Percentiles rank a stretch among this genome's conserved stretches.
These are phyloP conservation scores for Pezicula carpinea DNA, from an alignment of 2,329 filamentous ascomycete genomes.

Conservation along the genomic window DNA sequence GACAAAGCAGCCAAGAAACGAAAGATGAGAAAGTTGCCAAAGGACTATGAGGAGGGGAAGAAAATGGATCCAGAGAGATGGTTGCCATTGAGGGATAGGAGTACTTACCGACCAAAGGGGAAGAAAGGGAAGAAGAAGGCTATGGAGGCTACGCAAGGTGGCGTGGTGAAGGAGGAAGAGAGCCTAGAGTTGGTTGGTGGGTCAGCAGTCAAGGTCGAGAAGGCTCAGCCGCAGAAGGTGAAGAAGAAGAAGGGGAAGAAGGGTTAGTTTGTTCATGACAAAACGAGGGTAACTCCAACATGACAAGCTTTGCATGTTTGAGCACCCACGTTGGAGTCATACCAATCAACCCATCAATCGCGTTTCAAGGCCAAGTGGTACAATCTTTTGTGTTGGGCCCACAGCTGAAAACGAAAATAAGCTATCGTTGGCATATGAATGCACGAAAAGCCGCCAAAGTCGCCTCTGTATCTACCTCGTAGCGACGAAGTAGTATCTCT, in stretches of 20 bases:
- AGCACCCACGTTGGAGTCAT: no score
- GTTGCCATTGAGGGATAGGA: conserved; percentile 85
- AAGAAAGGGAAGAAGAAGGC: conserved; percentile 87
- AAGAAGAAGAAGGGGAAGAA: conserved; percentile 48
- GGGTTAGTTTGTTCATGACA: conserved; percentile 25
- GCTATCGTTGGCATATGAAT: no score
- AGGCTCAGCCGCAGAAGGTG: conserved; percentile 38
- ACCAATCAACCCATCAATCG: no score
- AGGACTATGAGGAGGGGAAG: conserved; percentile 72
- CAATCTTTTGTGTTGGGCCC: no score
- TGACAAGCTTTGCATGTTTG: no score
- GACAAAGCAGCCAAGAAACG: conserved; percentile 46
- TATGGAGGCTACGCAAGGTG: conserved; percentile 78
- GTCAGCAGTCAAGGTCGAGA: conserved; percentile 60
- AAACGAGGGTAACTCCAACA: no score
- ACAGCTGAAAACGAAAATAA: no score
- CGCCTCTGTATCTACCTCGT: no score
- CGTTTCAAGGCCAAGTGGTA: no score
- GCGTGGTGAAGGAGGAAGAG: conserved; percentile 70
- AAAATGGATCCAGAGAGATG: conserved; percentile 86
- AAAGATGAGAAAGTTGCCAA: conserved; percentile 60
- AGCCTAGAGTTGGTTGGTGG: conserved; percentile 60
- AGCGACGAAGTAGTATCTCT: no score
- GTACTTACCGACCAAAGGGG: conserved; percentile 83
- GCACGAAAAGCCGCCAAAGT: no score